A percentile compares a stretch with the other conserved stretches of the same genome.
phyloP scores from a whole-genome alignment of 352 stramenopile genomes.

The Halophytophthora polymorphica region DNA sequence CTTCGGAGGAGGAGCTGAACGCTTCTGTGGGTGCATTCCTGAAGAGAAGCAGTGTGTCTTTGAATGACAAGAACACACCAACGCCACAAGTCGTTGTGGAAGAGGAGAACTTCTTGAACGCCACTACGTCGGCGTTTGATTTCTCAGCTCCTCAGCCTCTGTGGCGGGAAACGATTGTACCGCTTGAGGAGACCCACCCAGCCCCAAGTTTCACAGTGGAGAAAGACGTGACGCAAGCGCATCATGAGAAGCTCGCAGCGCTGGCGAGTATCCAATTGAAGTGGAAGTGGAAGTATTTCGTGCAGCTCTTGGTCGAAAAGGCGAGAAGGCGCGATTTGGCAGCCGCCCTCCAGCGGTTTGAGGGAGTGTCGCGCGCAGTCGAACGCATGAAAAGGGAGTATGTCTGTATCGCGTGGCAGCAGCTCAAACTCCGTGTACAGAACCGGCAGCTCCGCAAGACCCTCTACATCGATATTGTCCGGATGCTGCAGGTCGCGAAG shows the following conservation, averaged over 20 bases:
- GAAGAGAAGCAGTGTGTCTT: not conserved
- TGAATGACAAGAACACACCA: not conserved
- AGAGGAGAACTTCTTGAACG: conserved; percentile 19
- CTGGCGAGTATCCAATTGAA: conserved; percentile 4
- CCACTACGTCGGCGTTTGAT: conserved; percentile 8
- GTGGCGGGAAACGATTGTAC: conserved; percentile 18
- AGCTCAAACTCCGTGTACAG: conserved; percentile 14
- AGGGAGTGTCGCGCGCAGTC: conserved; percentile 1
- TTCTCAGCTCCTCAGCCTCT: conserved; percentile 12
- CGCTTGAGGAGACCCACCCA: conserved; percentile 3
- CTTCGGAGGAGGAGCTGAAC: too few relatives aligned
- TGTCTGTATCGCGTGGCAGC: conserved; percentile 13
- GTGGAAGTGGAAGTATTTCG: conserved; percentile 36
- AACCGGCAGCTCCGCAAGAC: conserved; percentile 14
- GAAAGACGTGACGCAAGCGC: not conserved
- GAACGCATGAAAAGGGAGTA: conserved; percentile 16
- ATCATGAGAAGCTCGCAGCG: conserved; percentile 2
- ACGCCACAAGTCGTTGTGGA: conserved; percentile 22
- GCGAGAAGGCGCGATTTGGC: conserved; percentile 5
- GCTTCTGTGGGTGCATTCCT: not conserved
- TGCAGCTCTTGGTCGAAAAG: conserved; percentile 14
- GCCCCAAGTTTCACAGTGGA: not conserved
- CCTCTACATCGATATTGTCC: conserved; percentile 6
- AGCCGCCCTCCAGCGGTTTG: conserved; percentile 8
- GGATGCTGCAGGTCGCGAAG: conserved; percentile 10